Percentiles rank a stretch among this genome's conserved stretches.
Conservation (phyloP, 2,329 filamentous ascomycete genomes). For the Cladophialophora yegresii region DNA sequence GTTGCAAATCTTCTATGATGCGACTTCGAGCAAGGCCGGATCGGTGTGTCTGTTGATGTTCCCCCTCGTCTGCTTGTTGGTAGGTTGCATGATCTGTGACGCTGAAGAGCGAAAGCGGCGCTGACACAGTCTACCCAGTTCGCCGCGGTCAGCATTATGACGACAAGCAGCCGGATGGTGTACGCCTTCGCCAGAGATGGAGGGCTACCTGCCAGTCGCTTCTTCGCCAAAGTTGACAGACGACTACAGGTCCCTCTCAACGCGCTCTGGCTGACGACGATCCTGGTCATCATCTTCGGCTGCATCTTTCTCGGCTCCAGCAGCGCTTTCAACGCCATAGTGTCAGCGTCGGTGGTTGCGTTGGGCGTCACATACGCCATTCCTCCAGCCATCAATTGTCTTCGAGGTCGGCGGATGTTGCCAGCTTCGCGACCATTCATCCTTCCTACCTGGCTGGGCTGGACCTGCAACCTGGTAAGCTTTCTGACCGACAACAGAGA, state of each 20-base stretch:
- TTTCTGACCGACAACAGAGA: background rate
- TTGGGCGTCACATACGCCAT: slow-evolving; percentile 74
- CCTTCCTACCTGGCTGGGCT: slow-evolving; percentile 58
- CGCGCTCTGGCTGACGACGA: slow-evolving; percentile 61
- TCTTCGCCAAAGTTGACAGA: slow-evolving; percentile 62
- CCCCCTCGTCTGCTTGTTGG: slow-evolving; percentile 33
- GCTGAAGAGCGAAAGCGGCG: background rate
- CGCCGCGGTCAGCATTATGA: slow-evolving; percentile 65
- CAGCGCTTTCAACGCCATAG: slow-evolving; percentile 70
- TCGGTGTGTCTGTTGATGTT: slow-evolving; percentile 65
- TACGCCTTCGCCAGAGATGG: slow-evolving; percentile 69
- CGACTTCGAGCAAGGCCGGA: slow-evolving; percentile 63
- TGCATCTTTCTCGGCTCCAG: slow-evolving; percentile 68
- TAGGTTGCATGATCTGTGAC: slow-evolving; percentile 12
- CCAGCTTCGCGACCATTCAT: slow-evolving; percentile 61
- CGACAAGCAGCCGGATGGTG: slow-evolving; percentile 65
- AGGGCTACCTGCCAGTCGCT: slow-evolving; percentile 52
- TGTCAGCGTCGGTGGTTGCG: slow-evolving; percentile 70
- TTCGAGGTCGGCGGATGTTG: slow-evolving; percentile 66
- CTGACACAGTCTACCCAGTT: slow-evolving; percentile 54
- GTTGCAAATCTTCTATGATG: slow-evolving; percentile 63
- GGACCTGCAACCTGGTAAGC: slow-evolving; percentile 60
- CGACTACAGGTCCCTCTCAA: slow-evolving; percentile 67
- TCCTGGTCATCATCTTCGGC: slow-evolving; percentile 67
- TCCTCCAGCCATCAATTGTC: slow-evolving; percentile 68